Percentiles rank a stretch among this genome's conserved stretches.
Conservation (phyloP, 2,329 filamentous ascomycete species). For the Fusarium subglutinans region DNA sequence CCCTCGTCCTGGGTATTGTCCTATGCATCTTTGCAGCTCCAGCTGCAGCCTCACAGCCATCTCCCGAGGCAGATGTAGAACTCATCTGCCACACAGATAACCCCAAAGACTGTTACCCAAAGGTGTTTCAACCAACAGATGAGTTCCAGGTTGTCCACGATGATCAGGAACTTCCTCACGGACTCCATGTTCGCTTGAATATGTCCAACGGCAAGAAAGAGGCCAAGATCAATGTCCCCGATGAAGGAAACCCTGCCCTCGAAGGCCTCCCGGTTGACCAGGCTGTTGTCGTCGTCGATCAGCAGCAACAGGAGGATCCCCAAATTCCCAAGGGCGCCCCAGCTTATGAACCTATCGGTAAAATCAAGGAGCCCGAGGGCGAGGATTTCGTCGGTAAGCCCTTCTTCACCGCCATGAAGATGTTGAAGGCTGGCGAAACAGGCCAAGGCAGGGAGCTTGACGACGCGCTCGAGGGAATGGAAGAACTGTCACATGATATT, state of each 20-base stretch:
- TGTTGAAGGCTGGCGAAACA: slow-evolving; percentile 57
- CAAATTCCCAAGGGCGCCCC: slow-evolving; percentile 61
- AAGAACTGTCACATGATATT: slow-evolving; percentile 73
- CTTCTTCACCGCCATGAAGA: slow-evolving; percentile 55
- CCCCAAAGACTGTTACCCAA: slow-evolving; percentile 71
- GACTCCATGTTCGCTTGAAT: slow-evolving; percentile 73
- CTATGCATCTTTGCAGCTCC: slow-evolving; percentile 42
- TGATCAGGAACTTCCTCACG: slow-evolving; percentile 72
- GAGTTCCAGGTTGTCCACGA: slow-evolving; percentile 71
- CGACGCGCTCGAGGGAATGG: slow-evolving; percentile 64
- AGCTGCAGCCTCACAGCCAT: slow-evolving; percentile 42
- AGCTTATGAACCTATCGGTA: slow-evolving; percentile 64
- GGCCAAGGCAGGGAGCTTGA: slow-evolving; percentile 52
- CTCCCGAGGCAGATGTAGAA: slow-evolving; percentile 56
- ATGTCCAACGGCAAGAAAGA: slow-evolving; percentile 71
- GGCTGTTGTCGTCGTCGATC: slow-evolving; percentile 65
- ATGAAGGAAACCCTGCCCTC: slow-evolving; percentile 57
- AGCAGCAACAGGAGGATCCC: slow-evolving; percentile 48
- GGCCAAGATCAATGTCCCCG: slow-evolving; percentile 71
- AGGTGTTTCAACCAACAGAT: slow-evolving; percentile 69
- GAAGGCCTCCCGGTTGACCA: slow-evolving; percentile 63
- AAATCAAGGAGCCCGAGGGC: slow-evolving; percentile 61
- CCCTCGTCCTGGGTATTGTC: slow-evolving; percentile 42
- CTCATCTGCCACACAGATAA: slow-evolving; percentile 72
- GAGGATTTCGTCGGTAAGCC: slow-evolving; percentile 43